A percentile compares a stretch with the other conserved stretches of the same genome.
Conservation (phyloP, 1,284 basidiomycete species). For the Albatrellus sp. region DNA sequence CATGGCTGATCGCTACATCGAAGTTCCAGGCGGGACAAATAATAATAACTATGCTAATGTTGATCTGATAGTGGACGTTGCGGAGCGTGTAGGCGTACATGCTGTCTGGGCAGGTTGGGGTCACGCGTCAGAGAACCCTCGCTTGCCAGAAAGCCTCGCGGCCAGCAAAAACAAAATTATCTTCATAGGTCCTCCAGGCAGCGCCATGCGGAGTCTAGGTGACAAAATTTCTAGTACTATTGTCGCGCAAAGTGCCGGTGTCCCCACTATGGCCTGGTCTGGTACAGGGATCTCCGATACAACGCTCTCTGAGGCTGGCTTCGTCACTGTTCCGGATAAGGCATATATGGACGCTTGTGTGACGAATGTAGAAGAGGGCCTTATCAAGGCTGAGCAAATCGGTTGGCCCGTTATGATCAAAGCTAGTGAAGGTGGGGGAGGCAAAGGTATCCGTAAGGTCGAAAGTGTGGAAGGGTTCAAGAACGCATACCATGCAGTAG, state of each 20-base stretch:
- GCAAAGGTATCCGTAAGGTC: conserved; percentile 96
- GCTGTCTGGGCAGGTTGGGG: conserved; percentile 99
- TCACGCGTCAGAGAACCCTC: conserved; percentile 98
- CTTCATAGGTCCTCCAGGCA: conserved; percentile 98
- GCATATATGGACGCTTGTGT: conserved; percentile 90
- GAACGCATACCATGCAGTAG: conserved; percentile 88
- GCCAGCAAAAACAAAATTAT: conserved; percentile 93
- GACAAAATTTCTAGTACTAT: conserved; percentile 99
- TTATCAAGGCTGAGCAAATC: conserved; percentile 77
- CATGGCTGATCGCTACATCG: conserved; percentile 99
- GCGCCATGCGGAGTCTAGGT: conserved; percentile 97
- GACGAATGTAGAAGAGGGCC: conserved; percentile 79
- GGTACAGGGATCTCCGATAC: conserved; percentile 93
- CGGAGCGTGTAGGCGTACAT: conserved; percentile 94
- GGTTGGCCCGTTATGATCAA: conserved; percentile 99
- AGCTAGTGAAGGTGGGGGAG: conserved; percentile 97
- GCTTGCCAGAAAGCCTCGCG: conserved; percentile 89
- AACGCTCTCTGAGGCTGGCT: conserved; percentile 75
- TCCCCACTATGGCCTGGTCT: conserved; percentile 99
- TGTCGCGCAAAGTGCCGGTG: conserved; percentile 92
- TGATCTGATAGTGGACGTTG: conserved; percentile 97
- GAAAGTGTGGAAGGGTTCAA: conserved; percentile 80
- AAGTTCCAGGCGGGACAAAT: conserved; percentile 96
- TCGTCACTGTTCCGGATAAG: conserved; percentile 87
- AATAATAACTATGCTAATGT: conserved; percentile 99